phyloP scores from a whole-genome alignment of 2,329 filamentous ascomycete genomes.

The Dryadomyces sulphureus region DNA sequence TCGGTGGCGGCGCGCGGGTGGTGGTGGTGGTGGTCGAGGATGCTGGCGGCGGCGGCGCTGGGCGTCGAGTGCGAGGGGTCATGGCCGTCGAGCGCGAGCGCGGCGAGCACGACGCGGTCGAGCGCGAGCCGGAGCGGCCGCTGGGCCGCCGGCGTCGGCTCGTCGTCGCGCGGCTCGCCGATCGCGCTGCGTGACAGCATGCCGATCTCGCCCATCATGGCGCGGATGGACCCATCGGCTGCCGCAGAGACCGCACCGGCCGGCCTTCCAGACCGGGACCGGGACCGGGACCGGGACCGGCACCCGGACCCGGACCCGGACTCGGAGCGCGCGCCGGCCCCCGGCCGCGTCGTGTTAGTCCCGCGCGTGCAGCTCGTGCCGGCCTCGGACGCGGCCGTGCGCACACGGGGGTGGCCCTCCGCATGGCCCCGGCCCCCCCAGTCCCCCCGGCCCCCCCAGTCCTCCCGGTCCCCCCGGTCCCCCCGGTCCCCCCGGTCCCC shows the following conservation, averaged over 20 bases:
- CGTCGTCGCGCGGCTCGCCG: slow-evolving; percentile 15
- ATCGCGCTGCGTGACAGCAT: slow-evolving; percentile 18
- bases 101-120: slow-evolving; percentile 4
- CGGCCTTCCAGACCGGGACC: too few species aligned
- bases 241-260: background rate
- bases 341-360: background rate
- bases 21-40: too few species aligned
- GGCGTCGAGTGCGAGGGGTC: slow-evolving; percentile 1
- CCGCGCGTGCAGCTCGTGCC: slow-evolving; percentile 1
- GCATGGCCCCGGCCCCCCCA: too few species aligned
- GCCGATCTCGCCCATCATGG: slow-evolving; percentile 17
- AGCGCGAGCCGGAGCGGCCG: slow-evolving; percentile 13
- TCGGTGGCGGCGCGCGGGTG: background rate
- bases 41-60: background rate
- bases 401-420: background rate
- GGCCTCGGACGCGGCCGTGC: slow-evolving; percentile 1
- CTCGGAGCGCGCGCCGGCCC: background rate
- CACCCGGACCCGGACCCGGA: slow-evolving; percentile 3
- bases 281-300: background rate
- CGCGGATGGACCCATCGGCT: slow-evolving; percentile 5
- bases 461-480: too few species aligned
- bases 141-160: background rate
- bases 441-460: too few species aligned
- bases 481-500: too few species aligned
- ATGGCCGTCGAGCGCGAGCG: slow-evolving; percentile 6